phyloP scores from a whole-genome alignment of 108 stramenopile genomes.

The Aurantiochytrium sp. region DNA sequence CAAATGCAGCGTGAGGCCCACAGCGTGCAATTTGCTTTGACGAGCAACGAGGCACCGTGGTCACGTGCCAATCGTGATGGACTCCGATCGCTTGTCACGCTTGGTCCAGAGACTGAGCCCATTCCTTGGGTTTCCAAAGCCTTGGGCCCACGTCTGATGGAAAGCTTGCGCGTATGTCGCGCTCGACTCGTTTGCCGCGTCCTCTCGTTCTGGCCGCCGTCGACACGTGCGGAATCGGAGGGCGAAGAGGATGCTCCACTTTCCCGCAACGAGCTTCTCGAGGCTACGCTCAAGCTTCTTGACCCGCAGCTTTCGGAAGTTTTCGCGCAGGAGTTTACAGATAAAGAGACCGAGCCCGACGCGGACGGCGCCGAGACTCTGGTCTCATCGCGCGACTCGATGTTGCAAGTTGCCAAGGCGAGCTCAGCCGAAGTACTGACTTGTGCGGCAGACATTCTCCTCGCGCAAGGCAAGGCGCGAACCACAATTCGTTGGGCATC shows the following conservation, averaged over 20 bases:
- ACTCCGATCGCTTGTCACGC: not conserved
- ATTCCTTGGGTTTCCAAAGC: not conserved
- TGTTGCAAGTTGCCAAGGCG: too few species aligned
- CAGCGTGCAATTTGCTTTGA: not conserved
- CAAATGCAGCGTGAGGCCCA: not conserved
- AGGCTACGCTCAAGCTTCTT: too few species aligned
- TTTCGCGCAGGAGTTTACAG: too few species aligned
- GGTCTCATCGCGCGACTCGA: too few species aligned
- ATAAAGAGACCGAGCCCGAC: too few species aligned
- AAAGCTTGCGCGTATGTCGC: not conserved
- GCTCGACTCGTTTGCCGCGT: not conserved
- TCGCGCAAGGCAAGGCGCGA: too few species aligned
- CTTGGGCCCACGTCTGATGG: not conserved
- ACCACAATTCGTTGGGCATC: too few species aligned
- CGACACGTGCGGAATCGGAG: not conserved
- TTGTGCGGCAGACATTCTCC: too few species aligned
- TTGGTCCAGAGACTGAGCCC: not conserved
- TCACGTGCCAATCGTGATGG: not conserved
- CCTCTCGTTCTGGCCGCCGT: not conserved
- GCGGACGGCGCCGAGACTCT: too few species aligned
- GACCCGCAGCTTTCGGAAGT: too few species aligned
- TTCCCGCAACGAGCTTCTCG: too few species aligned
- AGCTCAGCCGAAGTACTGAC: too few species aligned
- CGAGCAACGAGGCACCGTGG: not conserved
- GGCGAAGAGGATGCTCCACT: not conserved